Evolutionary conservation across 2,329 filamentous ascomycete species (phyloP).

Genomic region (Botrytis aclada): DNA sequence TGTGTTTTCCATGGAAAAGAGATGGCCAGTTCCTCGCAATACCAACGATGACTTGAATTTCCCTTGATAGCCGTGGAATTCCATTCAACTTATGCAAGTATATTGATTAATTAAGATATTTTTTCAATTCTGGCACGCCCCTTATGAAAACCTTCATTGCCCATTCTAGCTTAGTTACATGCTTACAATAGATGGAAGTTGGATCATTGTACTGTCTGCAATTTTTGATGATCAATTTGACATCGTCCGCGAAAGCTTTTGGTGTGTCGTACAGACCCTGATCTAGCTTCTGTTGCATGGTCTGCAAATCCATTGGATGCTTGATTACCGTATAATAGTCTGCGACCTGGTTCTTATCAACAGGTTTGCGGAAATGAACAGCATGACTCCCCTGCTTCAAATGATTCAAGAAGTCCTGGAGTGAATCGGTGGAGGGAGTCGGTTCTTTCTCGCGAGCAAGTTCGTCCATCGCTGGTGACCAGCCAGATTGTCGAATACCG

Average conservation of each 20-base stretch:
- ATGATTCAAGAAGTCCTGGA: not conserved
- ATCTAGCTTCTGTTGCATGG: not conserved
- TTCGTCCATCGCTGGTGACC: not conserved
- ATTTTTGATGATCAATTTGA: constrained; percentile 10
- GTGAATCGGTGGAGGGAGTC: not conserved
- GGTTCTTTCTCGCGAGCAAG: not conserved
- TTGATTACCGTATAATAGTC: not conserved
- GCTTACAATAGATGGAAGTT: not conserved
- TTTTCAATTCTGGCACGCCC: not conserved
- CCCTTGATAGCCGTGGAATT: too few species aligned
- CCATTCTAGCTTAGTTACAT: not conserved
- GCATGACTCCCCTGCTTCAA: not conserved
- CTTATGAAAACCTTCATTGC: not conserved
- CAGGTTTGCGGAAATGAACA: not conserved
- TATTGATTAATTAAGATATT: too few species aligned
- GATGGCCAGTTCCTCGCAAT: not conserved
- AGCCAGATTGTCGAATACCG: not conserved
- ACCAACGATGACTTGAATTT: too few species aligned
- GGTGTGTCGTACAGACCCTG: not conserved
- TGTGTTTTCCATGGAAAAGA: not conserved
- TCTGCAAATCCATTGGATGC: constrained; percentile 6
- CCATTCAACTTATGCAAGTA: not conserved
- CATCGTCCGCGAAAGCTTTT: not conserved
- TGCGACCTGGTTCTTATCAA: not conserved
- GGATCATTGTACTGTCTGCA: not conserved